Percentiles rank a stretch among this genome's conserved stretches.
Conservation (phyloP, 805 yeast genomes). For the Candida andamanensis region DNA sequence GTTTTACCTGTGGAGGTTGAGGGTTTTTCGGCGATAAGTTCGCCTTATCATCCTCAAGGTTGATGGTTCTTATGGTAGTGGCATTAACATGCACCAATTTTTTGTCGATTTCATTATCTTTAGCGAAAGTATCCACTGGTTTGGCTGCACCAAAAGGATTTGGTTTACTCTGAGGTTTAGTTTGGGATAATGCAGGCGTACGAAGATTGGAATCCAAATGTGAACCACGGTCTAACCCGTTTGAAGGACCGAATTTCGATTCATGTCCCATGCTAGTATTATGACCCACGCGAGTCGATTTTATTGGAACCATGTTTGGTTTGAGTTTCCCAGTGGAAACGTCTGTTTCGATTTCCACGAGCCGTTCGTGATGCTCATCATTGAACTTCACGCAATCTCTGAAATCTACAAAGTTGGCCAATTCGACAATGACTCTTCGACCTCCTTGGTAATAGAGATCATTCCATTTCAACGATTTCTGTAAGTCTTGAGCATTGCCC, state of each 20-base stretch:
- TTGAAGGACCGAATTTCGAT: not conserved
- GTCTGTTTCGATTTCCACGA: slow-evolving; percentile 27
- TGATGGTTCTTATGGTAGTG: slow-evolving; percentile 24
- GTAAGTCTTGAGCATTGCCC: slow-evolving; percentile 44
- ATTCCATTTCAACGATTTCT: slow-evolving; percentile 57
- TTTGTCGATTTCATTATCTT: slow-evolving; percentile 56
- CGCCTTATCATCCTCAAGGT: slow-evolving; percentile 3
- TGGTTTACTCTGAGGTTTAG: slow-evolving; percentile 31
- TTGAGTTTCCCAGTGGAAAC: slow-evolving; percentile 18
- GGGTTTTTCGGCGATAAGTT: too few relatives aligned
- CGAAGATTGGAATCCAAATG: not conserved
- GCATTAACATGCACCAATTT: slow-evolving; percentile 26
- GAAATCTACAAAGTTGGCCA: slow-evolving; percentile 38
- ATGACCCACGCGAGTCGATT: too few relatives aligned
- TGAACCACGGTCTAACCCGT: not conserved
- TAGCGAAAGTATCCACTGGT: slow-evolving; percentile 74
- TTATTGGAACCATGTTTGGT: not conserved
- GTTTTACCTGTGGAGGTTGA: not conserved
- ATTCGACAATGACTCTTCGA: slow-evolving; percentile 33
- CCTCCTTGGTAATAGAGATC: slow-evolving; percentile 49
- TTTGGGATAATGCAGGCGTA: slow-evolving; percentile 2
- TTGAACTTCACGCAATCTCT: slow-evolving; percentile 36
- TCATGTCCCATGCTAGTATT: not conserved
- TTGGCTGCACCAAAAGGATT: slow-evolving; percentile 83
- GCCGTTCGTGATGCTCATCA: slow-evolving; percentile 27